These are phyloP conservation scores for Heterobasidion parviporum DNA, from an alignment of 1,284 basidiomycete species.

Conservation along the genomic window DNA sequence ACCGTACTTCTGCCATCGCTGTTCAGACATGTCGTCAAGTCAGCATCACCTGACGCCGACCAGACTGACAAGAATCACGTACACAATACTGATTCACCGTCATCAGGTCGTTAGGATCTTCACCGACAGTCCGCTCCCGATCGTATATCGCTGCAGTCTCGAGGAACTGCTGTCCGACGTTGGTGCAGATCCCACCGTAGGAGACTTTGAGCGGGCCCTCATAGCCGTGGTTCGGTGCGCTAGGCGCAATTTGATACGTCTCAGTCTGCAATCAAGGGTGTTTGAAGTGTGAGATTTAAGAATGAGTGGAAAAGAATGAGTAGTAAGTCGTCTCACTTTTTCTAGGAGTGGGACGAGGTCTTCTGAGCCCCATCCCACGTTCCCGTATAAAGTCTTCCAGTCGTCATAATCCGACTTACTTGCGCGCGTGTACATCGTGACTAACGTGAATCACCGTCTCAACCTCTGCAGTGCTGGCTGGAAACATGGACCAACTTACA, in stretches of 20 bases:
- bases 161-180: conserved; percentile 37
- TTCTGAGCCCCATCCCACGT: conserved; percentile 45
- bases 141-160: conserved; percentile 37
- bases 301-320: neutral
- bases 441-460: conserved; percentile 19
- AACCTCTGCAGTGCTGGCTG: neutral
- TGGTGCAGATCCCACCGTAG: conserved; percentile 25
- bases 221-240: conserved; percentile 36
- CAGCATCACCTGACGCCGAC: too few species aligned
- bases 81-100: conserved; percentile 37
- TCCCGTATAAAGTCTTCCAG: conserved; percentile 37
- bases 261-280: conserved; percentile 30
- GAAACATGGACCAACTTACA: conserved; percentile 23
- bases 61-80: conserved; percentile 12
- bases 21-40: neutral
- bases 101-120: conserved; percentile 35
- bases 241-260: conserved; percentile 32
- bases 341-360: conserved; percentile 41
- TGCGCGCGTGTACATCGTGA: conserved; percentile 44
- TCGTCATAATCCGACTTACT: conserved; percentile 49
- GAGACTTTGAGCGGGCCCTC: conserved; percentile 48
- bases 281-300: neutral
- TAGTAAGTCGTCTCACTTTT: conserved; percentile 26
- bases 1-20: conserved; percentile 32
- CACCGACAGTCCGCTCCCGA: conserved; percentile 21